phyloP scores from a whole-genome alignment of 257 asterid species.

The Solanum lycopersicoides region DNA sequence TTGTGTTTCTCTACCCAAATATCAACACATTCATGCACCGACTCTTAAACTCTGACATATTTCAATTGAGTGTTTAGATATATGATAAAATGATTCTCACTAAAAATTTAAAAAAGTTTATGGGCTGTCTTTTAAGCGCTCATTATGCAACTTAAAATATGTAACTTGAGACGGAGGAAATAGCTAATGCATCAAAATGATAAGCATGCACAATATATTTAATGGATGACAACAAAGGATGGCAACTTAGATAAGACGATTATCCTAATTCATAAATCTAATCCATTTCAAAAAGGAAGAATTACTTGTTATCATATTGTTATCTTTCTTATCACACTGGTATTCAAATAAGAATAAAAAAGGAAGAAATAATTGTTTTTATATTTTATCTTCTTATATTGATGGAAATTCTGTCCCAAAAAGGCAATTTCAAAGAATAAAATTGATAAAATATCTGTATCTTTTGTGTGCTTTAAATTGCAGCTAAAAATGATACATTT shows the following conservation, averaged over 20 bases:
- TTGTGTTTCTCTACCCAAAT: background rate
- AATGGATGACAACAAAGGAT: background rate
- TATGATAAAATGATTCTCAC: rapidly evolving
- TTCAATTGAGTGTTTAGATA: background rate
- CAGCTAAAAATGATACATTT: background rate
- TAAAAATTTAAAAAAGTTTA: rapidly evolving
- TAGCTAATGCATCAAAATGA: background rate
- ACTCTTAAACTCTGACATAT: background rate
- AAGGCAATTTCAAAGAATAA: background rate
- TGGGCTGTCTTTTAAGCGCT: rapidly evolving
- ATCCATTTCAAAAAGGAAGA: background rate
- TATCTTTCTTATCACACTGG: background rate
- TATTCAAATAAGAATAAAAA: background rate
- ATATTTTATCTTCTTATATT: background rate
- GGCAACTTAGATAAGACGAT: background rate
- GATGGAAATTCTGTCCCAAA: background rate
- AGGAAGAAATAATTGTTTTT: background rate
- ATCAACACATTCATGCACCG: background rate
- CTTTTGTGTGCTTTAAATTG: background rate
- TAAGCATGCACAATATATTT: background rate
- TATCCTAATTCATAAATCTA: background rate
- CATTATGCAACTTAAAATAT: background rate
- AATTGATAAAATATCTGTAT: background rate
- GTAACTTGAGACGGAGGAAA: too few species aligned
- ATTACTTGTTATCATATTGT: background rate